These are phyloP conservation scores for Colletotrichum lindemuthianum DNA, from an alignment of 2,329 filamentous ascomycete genomes.

Conservation along the genomic window DNA sequence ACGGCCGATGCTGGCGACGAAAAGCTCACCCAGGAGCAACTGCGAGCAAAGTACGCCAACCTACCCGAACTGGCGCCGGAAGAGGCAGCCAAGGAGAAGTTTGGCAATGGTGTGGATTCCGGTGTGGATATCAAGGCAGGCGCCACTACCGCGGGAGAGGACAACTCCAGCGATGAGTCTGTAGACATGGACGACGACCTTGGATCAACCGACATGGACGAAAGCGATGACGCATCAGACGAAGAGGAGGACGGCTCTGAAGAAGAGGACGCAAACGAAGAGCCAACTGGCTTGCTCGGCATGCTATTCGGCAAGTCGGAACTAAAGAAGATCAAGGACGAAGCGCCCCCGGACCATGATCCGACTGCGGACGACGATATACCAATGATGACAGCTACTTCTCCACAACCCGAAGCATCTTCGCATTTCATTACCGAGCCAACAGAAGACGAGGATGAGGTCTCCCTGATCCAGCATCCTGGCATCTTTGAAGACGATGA, in stretches of 20 bases:
- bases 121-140: not conserved
- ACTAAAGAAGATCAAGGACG: constrained; percentile 60
- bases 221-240: constrained; percentile 51
- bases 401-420: constrained; percentile 17
- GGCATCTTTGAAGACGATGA: constrained; percentile 34
- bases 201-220: constrained; percentile 66
- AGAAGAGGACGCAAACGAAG: constrained; percentile 53
- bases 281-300: constrained; percentile 60
- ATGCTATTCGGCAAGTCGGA: constrained; percentile 70
- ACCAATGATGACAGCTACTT: not conserved
- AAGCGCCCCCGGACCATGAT: constrained; percentile 41
- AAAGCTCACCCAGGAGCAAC: constrained; percentile 73
- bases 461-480: constrained; percentile 46
- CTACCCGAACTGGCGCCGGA: constrained; percentile 59
- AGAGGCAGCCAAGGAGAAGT: constrained; percentile 39
- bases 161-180: constrained; percentile 71
- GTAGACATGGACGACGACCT: constrained; percentile 76
- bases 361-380: constrained; percentile 41
- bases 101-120: constrained; percentile 32
- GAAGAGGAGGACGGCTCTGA: constrained; percentile 56
- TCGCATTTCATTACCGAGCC: constrained; percentile 37
- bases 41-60: constrained; percentile 75
- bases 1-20: constrained; percentile 64
- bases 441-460: constrained; percentile 44
- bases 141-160: constrained; percentile 43